Base-by-base conservation (phyloP, 2,329 filamentous ascomycete species). In the Fragosphaeria purpurea region DNA sequence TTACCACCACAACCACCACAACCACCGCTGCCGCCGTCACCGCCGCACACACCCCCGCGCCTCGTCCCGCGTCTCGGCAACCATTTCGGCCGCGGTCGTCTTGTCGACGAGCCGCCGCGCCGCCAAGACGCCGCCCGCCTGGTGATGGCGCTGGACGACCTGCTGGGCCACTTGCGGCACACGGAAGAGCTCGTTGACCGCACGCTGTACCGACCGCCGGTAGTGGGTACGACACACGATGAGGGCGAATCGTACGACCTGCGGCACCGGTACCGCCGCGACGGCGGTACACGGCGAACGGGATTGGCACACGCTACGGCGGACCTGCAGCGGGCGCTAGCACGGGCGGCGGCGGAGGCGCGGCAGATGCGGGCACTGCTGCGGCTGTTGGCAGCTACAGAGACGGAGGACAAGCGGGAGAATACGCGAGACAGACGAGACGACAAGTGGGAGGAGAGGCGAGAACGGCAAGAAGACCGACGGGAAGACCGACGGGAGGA, bases 171-270 rank as follows among this genome's bases (percentile, higher is more conserved):
- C 39, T 46, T 55, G 7, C 50, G 44, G 9, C 41, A 37, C 7
- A 51, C 50, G 1, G 53, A 55, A 44, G 44, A 47, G 30, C 13
- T 40, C n/a, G 43, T 52, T 10, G 49, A 49, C 39, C 50, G 47
- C 4, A 33, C 44, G 10, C n/a, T 49, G 30, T 44, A 49, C 46
- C 50, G 43, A 30, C 35, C 35, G 11, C 35, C 35, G 35, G 22
- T 22, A 22, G 22, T 22, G 22, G 22, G 22, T 22, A 22, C 22
- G 22, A 22, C 3, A 3, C 22, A 22, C 22, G 22, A 22, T 2
- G 22, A 22, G 22, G 22, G 22, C 22, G 22, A 22, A 22, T 22
- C 3, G 22, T 22, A 22, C 22, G 22, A 22, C 22, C 22, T 22
- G 22, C 35, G 35, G 7, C 35, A 39, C 8, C 44, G 47, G 22